Evolutionary conservation across 108 stramenopile species (phyloP).

Genomic region (Poteriospumella lacustris): DNA sequence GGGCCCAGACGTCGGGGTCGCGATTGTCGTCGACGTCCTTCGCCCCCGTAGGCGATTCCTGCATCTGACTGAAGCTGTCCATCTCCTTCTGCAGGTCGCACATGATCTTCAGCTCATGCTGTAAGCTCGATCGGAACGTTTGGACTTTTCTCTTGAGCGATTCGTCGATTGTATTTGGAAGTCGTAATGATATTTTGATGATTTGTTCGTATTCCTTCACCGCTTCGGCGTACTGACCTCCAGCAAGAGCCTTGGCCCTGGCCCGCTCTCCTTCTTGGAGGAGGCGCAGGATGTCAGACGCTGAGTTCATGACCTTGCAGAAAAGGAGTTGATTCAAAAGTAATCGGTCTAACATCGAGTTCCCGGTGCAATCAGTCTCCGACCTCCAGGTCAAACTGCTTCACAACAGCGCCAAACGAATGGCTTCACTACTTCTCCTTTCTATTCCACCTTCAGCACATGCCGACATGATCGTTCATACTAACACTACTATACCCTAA

Average conservation of each 20-base stretch:
- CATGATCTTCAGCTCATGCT: slow-evolving; percentile 13
- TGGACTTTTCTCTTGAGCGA: neutral
- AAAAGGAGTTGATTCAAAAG: neutral
- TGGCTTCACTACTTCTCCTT: neutral
- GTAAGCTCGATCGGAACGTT: neutral
- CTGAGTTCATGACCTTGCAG: neutral
- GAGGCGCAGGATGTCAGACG: neutral
- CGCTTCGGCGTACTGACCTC: neutral
- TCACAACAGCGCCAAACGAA: neutral
- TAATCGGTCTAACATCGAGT: neutral
- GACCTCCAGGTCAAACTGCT: neutral
- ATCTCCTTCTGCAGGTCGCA: slow-evolving; percentile 6
- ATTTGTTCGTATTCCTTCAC: slow-evolving; percentile 26
- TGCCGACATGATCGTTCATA: neutral
- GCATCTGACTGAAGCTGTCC: neutral
- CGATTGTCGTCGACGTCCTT: neutral
- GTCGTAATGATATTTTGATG: neutral
- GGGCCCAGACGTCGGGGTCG: slow-evolving; percentile 18
- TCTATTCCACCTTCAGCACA: neutral
- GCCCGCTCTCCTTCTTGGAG: neutral
- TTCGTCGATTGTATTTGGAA: neutral
- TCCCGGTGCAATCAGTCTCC: neutral
- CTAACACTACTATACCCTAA: no score
- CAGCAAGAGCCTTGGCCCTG: neutral
- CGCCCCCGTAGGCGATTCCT: neutral